These are phyloP conservation scores for Lanmaoa rubissima DNA, from an alignment of 768 basidiomycete genomes.

Conservation along the genomic window DNA sequence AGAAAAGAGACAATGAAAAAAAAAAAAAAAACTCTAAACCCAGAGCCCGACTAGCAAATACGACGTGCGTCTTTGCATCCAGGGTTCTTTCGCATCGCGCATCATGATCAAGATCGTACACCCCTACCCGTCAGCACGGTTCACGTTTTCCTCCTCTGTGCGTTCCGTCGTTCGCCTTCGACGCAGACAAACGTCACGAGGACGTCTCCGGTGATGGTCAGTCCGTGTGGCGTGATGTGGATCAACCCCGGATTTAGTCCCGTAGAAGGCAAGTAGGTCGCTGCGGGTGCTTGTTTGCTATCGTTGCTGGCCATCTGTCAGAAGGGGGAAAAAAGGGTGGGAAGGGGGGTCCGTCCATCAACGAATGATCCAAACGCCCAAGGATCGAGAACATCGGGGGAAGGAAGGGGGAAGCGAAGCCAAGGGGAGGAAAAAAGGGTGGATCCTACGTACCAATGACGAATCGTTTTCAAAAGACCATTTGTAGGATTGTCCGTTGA, in stretches of 20 bases:
- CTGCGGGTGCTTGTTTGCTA: conserved; percentile 32
- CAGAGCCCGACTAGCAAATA: too few relatives aligned
- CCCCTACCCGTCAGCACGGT: too few relatives aligned
- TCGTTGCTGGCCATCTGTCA: conserved; percentile 33
- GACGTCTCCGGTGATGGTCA: conserved; percentile 34
- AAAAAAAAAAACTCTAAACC: too few relatives aligned
- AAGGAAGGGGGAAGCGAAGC: neutral
- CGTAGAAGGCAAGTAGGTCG: conserved; percentile 28
- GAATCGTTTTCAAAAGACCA: conserved; percentile 35
- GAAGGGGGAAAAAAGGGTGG: too few relatives aligned
- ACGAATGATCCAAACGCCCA: neutral
- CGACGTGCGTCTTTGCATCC: too few relatives aligned
- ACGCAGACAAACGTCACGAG: conserved; percentile 33
- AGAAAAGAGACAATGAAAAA: too few relatives aligned
- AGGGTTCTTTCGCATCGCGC: too few relatives aligned
- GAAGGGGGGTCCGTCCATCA: neutral
- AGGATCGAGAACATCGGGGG: neutral
- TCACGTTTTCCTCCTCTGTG: conserved; percentile 21
- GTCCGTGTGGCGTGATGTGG: conserved; percentile 33
- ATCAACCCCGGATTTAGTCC: conserved; percentile 30
- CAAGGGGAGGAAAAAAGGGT: too few relatives aligned
- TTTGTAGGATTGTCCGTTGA: conserved; percentile 35
- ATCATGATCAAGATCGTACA: too few relatives aligned
- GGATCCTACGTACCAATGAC: conserved; percentile 23
- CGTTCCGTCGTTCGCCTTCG: conserved; percentile 33